Base-by-base conservation (phyloP, 2,329 filamentous ascomycete species). In the Chrysoporthe deuterocubensis region DNA sequence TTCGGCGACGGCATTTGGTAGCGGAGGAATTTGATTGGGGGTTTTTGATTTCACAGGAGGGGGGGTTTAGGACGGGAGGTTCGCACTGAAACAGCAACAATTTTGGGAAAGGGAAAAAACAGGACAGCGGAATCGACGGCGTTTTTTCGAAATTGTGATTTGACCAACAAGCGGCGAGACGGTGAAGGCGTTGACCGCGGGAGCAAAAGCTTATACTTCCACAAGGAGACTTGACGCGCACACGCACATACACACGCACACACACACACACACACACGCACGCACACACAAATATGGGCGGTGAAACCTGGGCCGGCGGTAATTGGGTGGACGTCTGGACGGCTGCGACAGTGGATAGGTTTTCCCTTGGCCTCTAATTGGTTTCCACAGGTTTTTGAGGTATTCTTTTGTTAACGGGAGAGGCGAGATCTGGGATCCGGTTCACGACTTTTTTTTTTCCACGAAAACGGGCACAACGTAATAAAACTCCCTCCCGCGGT, bases 101-200 rank as follows among this genome's bases (percentile, higher is more conserved):
- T 8, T 6, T 13, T 13, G 42, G 14, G 26, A 26, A 26, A 26
- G 26, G 26, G 26, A 26, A 26, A 26, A 26, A 26, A 44, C 14
- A 46, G 11, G 26, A 18, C 42, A 44, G 13, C 26, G 14, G 26
- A 13, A n/a, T 21, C 26, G 43, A 37, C 43, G 44, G 59, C 59
- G 43, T 37, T 62, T 21, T 14, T 26, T 26, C 26, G 26, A 26
- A 43, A 8, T 4, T 62, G 6, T 44, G 59, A 14, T 48, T 50
- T 44, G 59, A 9, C 42, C 40, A 9, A 16, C 42, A 50, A 9
- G 44, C 16, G 32, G 46, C 13, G 21, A 32, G 7, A 62, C 16
- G 43, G 32, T 42, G 44, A 48, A 26, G 59, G 44, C 59, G 43
- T 62, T 62, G 43, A 52, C 50, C 26, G 18, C 16, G 32, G 54